Base-by-base conservation (phyloP, 106 monocot species). In the Acorus calamus region DNA sequence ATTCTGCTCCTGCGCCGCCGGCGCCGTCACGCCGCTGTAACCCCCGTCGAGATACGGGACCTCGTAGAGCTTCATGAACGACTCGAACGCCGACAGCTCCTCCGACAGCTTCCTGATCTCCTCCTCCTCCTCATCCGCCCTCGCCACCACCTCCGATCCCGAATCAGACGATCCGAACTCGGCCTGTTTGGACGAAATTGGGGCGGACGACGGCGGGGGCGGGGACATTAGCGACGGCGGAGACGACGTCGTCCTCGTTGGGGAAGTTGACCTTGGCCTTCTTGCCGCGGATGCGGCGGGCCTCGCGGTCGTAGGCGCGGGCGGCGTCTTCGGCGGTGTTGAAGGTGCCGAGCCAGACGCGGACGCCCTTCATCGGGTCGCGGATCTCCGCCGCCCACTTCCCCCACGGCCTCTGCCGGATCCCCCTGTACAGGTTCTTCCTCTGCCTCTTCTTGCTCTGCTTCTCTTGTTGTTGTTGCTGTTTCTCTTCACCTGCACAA, bases 331-430 rank as follows among this genome's bases (percentile, higher is more conserved):
- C 80, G 45, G 84, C 69, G 60, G 69, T 84, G 69, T 11, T 7
- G 77, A 73, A 77, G 4, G 84, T 84, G 60, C 84, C 84, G 56
- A 84, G 80, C 84, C 84, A 84, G 3, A 77, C 63, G 42, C 84
- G 73, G 6, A 77, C 84, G 3, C 77, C 84, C 67, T 84, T 80
- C 63, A 4, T 4, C 2, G 80, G 84, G 55, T 84, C 84, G 42
- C 80, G 76, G 56, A 84, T 84, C 77, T 80, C 84, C 58, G 84
- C 84, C 66, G 84, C 80, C 80, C 77, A 80, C 59, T 76, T 80
- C 6, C 84, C 84, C 73, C 80, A 71, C 28, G 77, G 77, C 43
- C 84, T 69, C 54, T 42, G 64, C 54, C 84, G 67, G 55, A 84
- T 74, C 14, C 79, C 79, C 50, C 78, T 46, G 67, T 69, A 78